Conservation (phyloP, 306 rosid species). For the Prunus kanzakura region DNA sequence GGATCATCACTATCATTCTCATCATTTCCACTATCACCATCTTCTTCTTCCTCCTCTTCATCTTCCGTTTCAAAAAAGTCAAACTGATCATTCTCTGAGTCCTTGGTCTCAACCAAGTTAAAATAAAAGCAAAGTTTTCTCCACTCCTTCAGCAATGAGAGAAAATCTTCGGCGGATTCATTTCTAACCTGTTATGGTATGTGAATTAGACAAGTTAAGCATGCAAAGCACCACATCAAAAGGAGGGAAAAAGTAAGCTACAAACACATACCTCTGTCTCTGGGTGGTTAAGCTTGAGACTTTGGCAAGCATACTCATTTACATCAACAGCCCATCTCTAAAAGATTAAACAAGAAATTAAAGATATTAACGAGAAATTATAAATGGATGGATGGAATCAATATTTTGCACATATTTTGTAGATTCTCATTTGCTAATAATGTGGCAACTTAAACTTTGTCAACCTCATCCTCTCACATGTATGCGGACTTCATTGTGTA, state of each 20-base stretch:
- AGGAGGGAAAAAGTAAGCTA: not conserved
- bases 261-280: conserved; percentile 56
- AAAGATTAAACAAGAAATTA: not conserved
- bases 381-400: not conserved
- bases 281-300: conserved; percentile 65
- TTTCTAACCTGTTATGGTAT: conserved; percentile 62
- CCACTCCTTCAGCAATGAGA: conserved; percentile 61
- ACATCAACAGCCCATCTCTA: conserved; percentile 89
- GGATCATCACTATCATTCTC: conserved; percentile 7
- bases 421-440: no score
- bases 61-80: not conserved
- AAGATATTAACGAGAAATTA: not conserved
- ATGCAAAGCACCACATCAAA: not conserved
- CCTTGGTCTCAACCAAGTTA: conserved; percentile 34
- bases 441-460: no score
- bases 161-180: conserved; percentile 70
- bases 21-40: conserved; percentile 20
- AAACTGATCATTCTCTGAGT: conserved; percentile 4
- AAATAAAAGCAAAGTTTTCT: conserved; percentile 50
- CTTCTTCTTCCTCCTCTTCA: conserved; percentile 33
- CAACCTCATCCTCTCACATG: no score
- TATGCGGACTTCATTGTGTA: no score
- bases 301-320: conserved; percentile 54
- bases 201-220: not conserved
- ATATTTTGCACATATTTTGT: not conserved